Percentiles rank a stretch among this genome's conserved stretches.
These are phyloP conservation scores for Hamamelis virginiana DNA, from an alignment of 164 flowering plant genomes.

Conservation along the genomic window DNA sequence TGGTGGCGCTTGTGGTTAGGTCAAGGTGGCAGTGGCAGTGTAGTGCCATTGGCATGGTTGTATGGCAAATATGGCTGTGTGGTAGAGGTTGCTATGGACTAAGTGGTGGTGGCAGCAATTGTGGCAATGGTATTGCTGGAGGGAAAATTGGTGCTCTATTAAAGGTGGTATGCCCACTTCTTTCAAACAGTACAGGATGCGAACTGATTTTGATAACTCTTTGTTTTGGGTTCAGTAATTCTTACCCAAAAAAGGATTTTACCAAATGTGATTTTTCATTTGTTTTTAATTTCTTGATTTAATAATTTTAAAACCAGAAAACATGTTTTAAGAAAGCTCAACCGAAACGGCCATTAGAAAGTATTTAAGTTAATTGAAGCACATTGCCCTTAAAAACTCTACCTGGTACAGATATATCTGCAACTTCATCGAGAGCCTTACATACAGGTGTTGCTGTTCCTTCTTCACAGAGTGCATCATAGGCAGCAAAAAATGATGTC, in stretches of 20 bases:
- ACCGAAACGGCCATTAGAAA: background rate
- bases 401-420: constrained; percentile 94
- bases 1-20: no score
- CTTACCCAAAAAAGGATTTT: no score
- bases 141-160: no score
- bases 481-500: constrained; percentile 86
- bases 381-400: background rate
- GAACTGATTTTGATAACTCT: no score
- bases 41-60: no score
- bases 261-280: background rate
- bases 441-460: constrained; percentile 92
- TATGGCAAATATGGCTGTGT: no score
- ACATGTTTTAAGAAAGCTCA: background rate
- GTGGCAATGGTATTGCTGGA: no score
- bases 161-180: no score
- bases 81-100: no score
- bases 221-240: background rate
- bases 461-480: constrained; percentile 93
- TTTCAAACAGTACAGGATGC: no score
- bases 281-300: background rate
- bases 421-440: constrained; percentile 86
- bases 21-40: no score
- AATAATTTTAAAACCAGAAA: background rate
- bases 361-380: background rate
- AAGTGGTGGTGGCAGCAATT: no score